phyloP scores from a whole-genome alignment of 2,329 filamentous ascomycete species.

The Fusarium verticillioides region DNA sequence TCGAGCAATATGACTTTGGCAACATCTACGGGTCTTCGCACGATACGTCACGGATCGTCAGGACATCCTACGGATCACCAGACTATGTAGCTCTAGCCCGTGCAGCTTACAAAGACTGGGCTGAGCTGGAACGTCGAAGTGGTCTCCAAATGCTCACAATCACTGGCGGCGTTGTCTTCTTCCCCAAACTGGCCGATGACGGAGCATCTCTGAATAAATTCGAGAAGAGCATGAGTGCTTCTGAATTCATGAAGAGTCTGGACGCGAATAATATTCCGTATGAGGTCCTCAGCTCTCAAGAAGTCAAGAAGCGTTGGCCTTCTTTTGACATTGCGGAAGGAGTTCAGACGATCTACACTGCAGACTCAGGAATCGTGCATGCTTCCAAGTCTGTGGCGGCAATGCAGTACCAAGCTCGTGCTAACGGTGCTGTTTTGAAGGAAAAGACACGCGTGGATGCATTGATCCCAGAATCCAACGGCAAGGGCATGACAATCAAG shows the following conservation, averaged over 20 bases:
- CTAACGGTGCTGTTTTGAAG: slow-evolving; percentile 17
- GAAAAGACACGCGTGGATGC: slow-evolving; percentile 16
- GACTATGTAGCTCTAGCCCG: slow-evolving; percentile 40
- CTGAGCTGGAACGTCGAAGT: slow-evolving; percentile 27
- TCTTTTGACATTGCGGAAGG: slow-evolving; percentile 26
- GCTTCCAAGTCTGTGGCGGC: slow-evolving; percentile 25
- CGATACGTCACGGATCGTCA: slow-evolving; percentile 42
- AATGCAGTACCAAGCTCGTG: slow-evolving; percentile 29
- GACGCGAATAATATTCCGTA: slow-evolving; percentile 30
- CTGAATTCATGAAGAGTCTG: slow-evolving; percentile 7
- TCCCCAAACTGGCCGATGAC: not conserved
- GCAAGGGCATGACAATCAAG: slow-evolving; percentile 16
- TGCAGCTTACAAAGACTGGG: slow-evolving; percentile 41
- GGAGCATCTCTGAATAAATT: not conserved
- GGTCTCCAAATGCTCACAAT: slow-evolving; percentile 37
- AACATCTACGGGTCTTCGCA: slow-evolving; percentile 41
- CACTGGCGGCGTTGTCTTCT: slow-evolving; percentile 41
- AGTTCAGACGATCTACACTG: slow-evolving; percentile 38
- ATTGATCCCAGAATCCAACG: not conserved
- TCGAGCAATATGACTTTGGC: slow-evolving; percentile 43
- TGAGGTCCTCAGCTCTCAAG: slow-evolving; percentile 26
- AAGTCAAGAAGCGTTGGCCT: slow-evolving; percentile 36
- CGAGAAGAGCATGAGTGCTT: slow-evolving; percentile 17
- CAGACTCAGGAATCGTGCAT: slow-evolving; percentile 39
- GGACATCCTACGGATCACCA: slow-evolving; percentile 37